Evolutionary conservation across 164 flowering plant genomes (phyloP), one percentile per base, ranked within the genome.

Genomic region (Litsea cubeba): DNA sequence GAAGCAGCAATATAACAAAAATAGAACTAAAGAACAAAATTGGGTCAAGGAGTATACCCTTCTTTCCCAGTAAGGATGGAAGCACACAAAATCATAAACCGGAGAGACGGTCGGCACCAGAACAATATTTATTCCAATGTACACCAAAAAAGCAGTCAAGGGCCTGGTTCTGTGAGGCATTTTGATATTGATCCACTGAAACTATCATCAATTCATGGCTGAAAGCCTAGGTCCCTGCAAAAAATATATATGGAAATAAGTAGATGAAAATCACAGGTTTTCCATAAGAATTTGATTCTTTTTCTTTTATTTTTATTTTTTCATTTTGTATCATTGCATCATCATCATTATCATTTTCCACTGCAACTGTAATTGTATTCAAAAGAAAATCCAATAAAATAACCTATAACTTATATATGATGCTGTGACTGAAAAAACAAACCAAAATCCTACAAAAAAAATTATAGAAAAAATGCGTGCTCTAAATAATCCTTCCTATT

Each of bases 161-260:
- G 91, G 91, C 66, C 85, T 71, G 2, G 85, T 84, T 65, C 80
- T 79, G 70, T 87, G 88, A 3, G 91, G 88, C 89, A 84, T 85
- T 66, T 30, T 66, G 69, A 5, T 30, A 32, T 18, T 66, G 28
- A 28, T 30, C 14, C n/a, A 12, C 40, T 17, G 28, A 66, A 4
- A 66, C 28, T 12, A 63, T 63, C 20, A 63, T 24, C 28, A 63
- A 25, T 12, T 63, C 66, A 63, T 10, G 30, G 66, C 3, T 63
- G 32, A 23, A 12, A 11, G 23, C 15, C 26, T 24, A 54, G 30
- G 26, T 63, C 66, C 28, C 66, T 63, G 32, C 28, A 23, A 25
- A 63, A 22, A 22, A 24, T 30, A 63, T 23, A 22, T 24, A 63
- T n/a, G 11, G 65, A 63, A 63, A n/a, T n/a, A 62, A 62, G 30